Evolutionary conservation across 495 filamentous ascomycete genomes (phyloP).

Genomic region (Clavariopsis aquatica): DNA sequence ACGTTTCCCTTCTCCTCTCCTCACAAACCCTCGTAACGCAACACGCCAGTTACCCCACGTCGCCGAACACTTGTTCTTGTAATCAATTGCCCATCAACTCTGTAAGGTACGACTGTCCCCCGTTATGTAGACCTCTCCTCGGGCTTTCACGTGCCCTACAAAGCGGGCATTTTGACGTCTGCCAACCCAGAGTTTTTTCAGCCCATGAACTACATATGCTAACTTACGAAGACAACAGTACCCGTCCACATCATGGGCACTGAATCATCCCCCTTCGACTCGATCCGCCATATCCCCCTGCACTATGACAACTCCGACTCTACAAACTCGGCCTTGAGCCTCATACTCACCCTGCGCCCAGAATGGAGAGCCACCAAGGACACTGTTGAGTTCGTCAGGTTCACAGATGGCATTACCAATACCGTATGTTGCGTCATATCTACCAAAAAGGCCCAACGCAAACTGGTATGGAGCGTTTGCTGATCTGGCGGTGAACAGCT

Average conservation of each 20-base stretch:
- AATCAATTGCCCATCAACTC: neutral
- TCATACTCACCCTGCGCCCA: conserved; percentile 78
- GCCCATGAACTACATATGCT: neutral
- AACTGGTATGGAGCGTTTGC: neutral
- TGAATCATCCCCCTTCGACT: conserved; percentile 27
- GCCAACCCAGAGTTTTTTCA: neutral
- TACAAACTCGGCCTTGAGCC: conserved; percentile 70
- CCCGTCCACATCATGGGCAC: conserved; percentile 9
- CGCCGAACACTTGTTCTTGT: neutral
- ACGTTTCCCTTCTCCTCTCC: neutral
- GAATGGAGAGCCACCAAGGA: conserved; percentile 76
- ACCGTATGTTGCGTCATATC: conserved; percentile 59
- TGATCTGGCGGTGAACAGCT: conserved; percentile 53
- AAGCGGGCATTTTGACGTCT: neutral
- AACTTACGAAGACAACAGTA: neutral
- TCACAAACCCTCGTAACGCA: neutral
- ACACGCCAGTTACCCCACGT: neutral
- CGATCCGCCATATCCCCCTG: conserved; percentile 64
- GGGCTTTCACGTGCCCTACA: conserved; percentile 11
- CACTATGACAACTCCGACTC: conserved; percentile 75
- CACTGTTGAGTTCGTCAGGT: conserved; percentile 82
- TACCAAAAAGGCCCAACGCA: neutral
- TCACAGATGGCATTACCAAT: conserved; percentile 98
- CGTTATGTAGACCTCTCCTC: neutral
- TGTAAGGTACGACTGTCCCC: neutral